These are phyloP conservation scores for Ailanthus altissimus DNA, from an alignment of 345 rosid species.

Conservation along the genomic window DNA sequence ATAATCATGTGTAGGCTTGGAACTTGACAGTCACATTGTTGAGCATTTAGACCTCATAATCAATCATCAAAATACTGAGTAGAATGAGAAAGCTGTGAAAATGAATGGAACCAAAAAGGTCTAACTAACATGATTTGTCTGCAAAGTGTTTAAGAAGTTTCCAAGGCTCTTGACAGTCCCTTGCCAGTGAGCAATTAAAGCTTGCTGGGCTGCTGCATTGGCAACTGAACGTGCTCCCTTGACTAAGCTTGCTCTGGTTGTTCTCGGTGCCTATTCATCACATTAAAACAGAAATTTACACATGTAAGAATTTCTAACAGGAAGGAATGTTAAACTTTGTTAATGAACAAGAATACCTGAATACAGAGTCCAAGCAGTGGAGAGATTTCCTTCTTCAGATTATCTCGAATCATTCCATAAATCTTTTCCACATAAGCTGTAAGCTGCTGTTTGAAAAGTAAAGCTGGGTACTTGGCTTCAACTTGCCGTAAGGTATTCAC, in stretches of 20 bases:
- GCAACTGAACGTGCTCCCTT: conserved; percentile 88
- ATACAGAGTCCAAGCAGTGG: conserved; percentile 96
- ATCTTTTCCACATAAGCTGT: conserved; percentile 97
- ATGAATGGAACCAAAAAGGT: not conserved
- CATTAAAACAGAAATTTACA: not conserved
- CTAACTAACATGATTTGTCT: conserved; percentile 64
- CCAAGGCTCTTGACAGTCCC: conserved; percentile 94
- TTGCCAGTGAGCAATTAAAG: conserved; percentile 96
- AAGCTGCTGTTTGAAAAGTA: conserved; percentile 95
- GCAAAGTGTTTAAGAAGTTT: conserved; percentile 75
- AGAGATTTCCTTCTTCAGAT: conserved; percentile 93
- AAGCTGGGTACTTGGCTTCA: conserved; percentile 96
- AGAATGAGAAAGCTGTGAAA: not conserved
- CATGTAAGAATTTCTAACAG: not conserved
- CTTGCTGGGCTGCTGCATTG: conserved; percentile 79
- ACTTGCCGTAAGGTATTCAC: conserved; percentile 76
- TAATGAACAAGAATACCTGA: conserved; percentile 52
- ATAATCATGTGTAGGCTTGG: not conserved
- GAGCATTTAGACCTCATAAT: not conserved
- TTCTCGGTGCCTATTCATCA: conserved; percentile 84
- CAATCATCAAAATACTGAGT: not conserved
- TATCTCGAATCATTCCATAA: conserved; percentile 95
- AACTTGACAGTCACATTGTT: not conserved
- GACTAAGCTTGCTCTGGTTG: conserved; percentile 95
- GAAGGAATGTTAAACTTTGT: not conserved